Evolutionary conservation across 208 protist species (phyloP).

Genomic region (Acanthamoeba lenticulata): DNA sequence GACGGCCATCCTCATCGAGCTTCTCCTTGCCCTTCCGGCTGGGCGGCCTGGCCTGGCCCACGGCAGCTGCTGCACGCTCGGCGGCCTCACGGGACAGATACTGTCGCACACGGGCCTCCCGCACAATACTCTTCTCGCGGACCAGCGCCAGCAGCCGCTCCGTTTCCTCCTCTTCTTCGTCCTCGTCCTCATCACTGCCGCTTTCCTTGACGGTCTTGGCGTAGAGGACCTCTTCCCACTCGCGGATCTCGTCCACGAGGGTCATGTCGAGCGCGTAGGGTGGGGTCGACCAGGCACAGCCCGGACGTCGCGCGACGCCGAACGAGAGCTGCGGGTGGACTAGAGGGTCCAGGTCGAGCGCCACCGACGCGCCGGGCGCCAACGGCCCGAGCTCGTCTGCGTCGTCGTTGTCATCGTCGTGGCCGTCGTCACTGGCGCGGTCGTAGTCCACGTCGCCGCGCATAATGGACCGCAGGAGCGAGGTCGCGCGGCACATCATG

Average conservation of each 20-base stretch:
- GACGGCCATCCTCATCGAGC: neutral
- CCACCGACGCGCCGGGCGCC: neutral
- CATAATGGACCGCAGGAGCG: neutral
- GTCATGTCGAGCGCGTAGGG: conserved; percentile 36
- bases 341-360: conserved; percentile 30
- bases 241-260: neutral
- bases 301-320: too few species aligned
- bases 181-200: neutral
- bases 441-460: too few species aligned
- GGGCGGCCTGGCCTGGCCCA: neutral
- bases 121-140: neutral
- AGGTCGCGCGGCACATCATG: neutral
- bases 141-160: neutral
- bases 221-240: conserved; percentile 10
- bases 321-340: neutral
- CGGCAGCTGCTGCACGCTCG: neutral
- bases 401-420: neutral
- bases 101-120: neutral
- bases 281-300: neutral
- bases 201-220: neutral
- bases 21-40: conserved; percentile 36
- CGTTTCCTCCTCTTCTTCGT: neutral
- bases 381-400: neutral
- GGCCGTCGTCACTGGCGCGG: too few species aligned
- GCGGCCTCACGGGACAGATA: neutral